These are phyloP conservation scores for Diaporthe eres DNA, from an alignment of 2,329 filamentous ascomycete genomes.

Conservation along the genomic window DNA sequence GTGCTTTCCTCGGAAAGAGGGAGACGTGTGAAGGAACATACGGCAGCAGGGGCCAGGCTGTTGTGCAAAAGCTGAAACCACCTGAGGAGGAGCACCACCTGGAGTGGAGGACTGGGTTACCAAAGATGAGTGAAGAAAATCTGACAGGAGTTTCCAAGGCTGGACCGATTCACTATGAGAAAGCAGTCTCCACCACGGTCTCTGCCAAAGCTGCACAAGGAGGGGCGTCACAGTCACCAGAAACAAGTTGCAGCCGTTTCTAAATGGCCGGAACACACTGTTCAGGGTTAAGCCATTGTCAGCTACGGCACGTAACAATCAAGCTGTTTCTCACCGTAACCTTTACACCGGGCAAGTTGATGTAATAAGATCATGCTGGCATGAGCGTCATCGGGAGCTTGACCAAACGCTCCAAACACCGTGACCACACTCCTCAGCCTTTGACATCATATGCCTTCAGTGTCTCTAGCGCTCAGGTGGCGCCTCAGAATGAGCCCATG, in stretches of 20 bases:
- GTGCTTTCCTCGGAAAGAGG: accelerated
- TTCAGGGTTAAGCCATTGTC: background rate
- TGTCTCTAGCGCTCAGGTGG: too few relatives aligned
- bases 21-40: background rate
- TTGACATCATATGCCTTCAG: too few relatives aligned
- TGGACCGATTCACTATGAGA: background rate
- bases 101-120: too few relatives aligned
- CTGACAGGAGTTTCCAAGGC: background rate
- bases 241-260: background rate
- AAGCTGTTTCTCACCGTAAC: background rate
- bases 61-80: background rate
- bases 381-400: background rate
- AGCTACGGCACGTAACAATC: background rate
- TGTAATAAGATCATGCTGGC: background rate
- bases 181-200: too few relatives aligned
- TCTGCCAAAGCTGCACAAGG: background rate
- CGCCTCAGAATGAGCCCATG: too few relatives aligned
- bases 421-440: background rate
- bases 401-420: background rate
- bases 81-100: too few relatives aligned
- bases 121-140: background rate
- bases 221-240: background rate
- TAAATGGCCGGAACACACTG: too few relatives aligned
- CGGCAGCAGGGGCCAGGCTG: background rate
- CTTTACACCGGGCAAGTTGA: background rate